Conservation (phyloP, 2,329 filamentous ascomycete species). For the Madurella mycetomatis region DNA sequence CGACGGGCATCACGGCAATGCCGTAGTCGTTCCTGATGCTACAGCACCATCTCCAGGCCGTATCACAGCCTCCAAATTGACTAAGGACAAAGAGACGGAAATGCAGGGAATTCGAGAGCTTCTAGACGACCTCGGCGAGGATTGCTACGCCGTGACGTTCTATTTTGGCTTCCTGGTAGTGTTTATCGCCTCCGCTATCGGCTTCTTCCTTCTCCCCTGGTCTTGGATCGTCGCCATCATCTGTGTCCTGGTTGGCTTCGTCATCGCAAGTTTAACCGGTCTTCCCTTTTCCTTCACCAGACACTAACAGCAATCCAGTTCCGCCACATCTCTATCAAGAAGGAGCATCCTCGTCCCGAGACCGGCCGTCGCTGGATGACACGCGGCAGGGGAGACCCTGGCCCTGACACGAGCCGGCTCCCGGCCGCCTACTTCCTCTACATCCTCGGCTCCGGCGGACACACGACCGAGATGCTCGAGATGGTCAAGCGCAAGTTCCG, state of each 20-base stretch:
- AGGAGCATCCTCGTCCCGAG: neutral
- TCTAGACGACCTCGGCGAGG: conserved; percentile 9
- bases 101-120: conserved; percentile 3
- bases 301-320: conserved; percentile 11
- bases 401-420: conserved; percentile 17
- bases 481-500: conserved; percentile 64
- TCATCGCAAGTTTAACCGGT: conserved; percentile 7
- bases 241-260: conserved; percentile 9
- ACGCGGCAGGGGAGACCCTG: neutral
- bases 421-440: conserved; percentile 60
- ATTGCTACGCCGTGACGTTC: conserved; percentile 12
- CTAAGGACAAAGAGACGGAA: neutral
- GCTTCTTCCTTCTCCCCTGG: conserved; percentile 14
- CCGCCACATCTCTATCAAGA: conserved; percentile 18
- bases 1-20: neutral
- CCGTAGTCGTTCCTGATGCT: too few species aligned
- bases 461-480: conserved; percentile 90
- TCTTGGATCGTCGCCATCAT: conserved; percentile 14
- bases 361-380: conserved; percentile 6
- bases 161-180: conserved; percentile 6
- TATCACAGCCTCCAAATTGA: neutral
- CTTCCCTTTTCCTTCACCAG: neutral
- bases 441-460: conserved; percentile 87
- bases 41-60: neutral
- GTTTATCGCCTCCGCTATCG: neutral